phyloP scores from a whole-genome alignment of 2,329 filamentous ascomycete species.

The Trichoderma breve region DNA sequence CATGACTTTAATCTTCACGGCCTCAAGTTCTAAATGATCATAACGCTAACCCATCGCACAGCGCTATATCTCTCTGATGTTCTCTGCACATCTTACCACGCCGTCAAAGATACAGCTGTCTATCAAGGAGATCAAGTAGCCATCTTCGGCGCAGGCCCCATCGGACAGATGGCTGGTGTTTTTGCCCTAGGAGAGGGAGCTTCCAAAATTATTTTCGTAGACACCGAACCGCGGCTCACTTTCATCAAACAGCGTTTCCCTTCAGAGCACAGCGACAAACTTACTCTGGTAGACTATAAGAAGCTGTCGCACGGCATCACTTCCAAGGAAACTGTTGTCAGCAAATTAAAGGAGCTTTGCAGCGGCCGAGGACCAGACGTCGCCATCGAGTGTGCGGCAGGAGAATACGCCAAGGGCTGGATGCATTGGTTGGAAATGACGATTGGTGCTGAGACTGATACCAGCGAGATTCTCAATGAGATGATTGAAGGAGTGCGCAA shows the following conservation, averaged over 20 bases:
- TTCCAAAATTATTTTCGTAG: conserved; percentile 70
- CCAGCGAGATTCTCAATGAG: conserved; percentile 76
- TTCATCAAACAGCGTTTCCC: conserved; percentile 64
- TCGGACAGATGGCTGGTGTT: conserved; percentile 78
- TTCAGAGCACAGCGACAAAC: conserved; percentile 45
- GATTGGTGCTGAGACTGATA: conserved; percentile 76
- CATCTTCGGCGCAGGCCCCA: conserved; percentile 81
- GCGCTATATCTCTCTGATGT: conserved; percentile 78
- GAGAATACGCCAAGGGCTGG: conserved; percentile 62
- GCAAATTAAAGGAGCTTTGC: conserved; percentile 69
- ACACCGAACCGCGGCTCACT: conserved; percentile 63
- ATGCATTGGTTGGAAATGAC: conserved; percentile 57
- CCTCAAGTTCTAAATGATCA: not conserved
- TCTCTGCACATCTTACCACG: conserved; percentile 74
- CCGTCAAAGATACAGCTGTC: conserved; percentile 80
- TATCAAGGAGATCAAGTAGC: conserved; percentile 74
- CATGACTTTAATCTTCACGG: not conserved
- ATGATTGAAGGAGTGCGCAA: conserved; percentile 73
- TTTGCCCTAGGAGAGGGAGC: conserved; percentile 76
- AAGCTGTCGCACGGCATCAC: conserved; percentile 57
- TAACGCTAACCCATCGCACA: conserved; percentile 10
- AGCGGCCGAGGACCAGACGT: conserved; percentile 73
- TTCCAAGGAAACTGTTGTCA: conserved; percentile 61
- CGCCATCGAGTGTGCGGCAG: conserved; percentile 63
- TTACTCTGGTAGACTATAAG: conserved; percentile 69